Conservation (phyloP, 352 stramenopile species). For the Aphanomyces euteiches region DNA sequence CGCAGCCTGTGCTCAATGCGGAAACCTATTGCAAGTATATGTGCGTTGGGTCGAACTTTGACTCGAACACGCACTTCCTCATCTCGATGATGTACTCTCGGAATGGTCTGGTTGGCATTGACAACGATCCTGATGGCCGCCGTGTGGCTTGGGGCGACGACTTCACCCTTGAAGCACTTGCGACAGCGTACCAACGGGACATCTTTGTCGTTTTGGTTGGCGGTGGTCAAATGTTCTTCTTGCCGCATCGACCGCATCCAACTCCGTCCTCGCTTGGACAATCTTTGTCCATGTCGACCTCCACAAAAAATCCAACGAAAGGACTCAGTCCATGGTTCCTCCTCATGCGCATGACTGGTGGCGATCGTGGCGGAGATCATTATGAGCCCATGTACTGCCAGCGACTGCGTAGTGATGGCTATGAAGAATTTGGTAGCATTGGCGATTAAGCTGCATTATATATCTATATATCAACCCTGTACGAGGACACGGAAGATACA, state of each 20-base stretch:
- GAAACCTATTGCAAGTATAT: slow-evolving; percentile 86
- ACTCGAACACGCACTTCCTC: slow-evolving; percentile 72
- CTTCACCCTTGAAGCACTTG: slow-evolving; percentile 77
- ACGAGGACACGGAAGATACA: background rate
- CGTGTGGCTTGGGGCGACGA: slow-evolving; percentile 85
- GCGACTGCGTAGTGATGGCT: slow-evolving; percentile 75
- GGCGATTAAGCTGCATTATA: slow-evolving; percentile 43
- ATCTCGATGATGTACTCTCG: slow-evolving; percentile 79
- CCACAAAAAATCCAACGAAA: slow-evolving; percentile 42
- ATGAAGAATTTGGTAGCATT: slow-evolving; percentile 78
- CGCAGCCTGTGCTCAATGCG: slow-evolving; percentile 64
- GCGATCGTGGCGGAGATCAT: slow-evolving; percentile 78
- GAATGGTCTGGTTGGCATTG: slow-evolving; percentile 70
- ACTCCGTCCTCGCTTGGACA: background rate
- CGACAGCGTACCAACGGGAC: slow-evolving; percentile 82
- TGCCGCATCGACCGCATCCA: slow-evolving; percentile 61
- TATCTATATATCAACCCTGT: too few species aligned
- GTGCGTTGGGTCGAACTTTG: slow-evolving; percentile 52
- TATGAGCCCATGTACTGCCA: slow-evolving; percentile 86
- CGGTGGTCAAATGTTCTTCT: slow-evolving; percentile 86
- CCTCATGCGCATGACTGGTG: slow-evolving; percentile 81
- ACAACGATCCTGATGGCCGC: slow-evolving; percentile 70
- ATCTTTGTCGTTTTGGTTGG: slow-evolving; percentile 86
- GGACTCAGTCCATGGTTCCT: slow-evolving; percentile 82
- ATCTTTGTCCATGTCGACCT: slow-evolving; percentile 8